A percentile compares a stretch with the other conserved stretches of the same genome.
Conservation (phyloP, 1,284 basidiomycete genomes). For the Tilletia horrida region DNA sequence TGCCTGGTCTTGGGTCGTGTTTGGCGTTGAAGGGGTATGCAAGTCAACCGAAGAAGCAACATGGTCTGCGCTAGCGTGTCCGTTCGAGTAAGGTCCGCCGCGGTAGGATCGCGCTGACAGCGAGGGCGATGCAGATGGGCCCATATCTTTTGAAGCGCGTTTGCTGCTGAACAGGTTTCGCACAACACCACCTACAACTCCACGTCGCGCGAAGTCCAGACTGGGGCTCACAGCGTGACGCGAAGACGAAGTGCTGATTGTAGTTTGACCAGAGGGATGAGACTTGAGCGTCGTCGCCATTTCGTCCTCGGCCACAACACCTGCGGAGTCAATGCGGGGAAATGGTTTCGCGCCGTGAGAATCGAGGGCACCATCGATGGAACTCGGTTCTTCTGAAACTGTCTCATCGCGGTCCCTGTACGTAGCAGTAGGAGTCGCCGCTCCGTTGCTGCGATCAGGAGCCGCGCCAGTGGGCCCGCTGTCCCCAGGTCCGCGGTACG, state of each 20-base stretch:
- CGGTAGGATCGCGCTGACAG: slow-evolving; percentile 5
- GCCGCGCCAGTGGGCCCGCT: background rate
- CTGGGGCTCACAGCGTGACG: slow-evolving; percentile 4
- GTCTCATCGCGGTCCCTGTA: slow-evolving; percentile 7
- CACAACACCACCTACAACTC: background rate
- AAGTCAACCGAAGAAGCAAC: slow-evolving; percentile 8
- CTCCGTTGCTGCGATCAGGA: slow-evolving; percentile 2
- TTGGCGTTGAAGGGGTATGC: background rate
- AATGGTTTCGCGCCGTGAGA: background rate
- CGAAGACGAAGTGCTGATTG: background rate
- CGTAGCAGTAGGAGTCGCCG: background rate
- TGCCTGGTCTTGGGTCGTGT: background rate
- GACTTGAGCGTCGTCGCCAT: background rate
- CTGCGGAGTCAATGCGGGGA: background rate
- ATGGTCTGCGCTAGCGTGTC: background rate
- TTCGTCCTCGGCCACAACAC: background rate
- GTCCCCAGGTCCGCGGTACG: slow-evolving; percentile 23
- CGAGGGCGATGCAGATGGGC: background rate
- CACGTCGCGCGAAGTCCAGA: slow-evolving; percentile 15
- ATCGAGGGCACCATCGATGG: background rate
- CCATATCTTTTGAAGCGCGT: background rate
- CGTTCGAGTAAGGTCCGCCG: slow-evolving; percentile 8
- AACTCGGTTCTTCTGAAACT: background rate
- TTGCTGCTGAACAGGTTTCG: slow-evolving; percentile 10
- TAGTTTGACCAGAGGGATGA: background rate